Percentiles rank a stretch among this genome's conserved stretches.
phyloP scores from a whole-genome alignment of 108 stramenopile species.

The Aurantiochytrium sp. region DNA sequence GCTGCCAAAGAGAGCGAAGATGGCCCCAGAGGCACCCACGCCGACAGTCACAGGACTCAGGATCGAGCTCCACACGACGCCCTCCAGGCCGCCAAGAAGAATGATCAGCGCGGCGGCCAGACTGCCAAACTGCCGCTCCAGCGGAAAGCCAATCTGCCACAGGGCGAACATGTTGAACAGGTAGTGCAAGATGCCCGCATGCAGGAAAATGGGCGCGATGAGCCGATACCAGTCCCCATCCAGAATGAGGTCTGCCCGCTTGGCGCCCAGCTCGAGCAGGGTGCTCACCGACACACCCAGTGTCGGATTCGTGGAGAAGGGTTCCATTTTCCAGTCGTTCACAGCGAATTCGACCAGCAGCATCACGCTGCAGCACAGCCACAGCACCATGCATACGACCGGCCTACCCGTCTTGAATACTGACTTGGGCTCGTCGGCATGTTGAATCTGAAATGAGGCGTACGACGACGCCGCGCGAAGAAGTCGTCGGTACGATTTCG shows the following conservation, averaged over 20 bases:
- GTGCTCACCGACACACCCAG: slow-evolving; percentile 77
- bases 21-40: slow-evolving; percentile 86
- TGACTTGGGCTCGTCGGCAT: background rate
- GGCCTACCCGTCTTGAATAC: background rate
- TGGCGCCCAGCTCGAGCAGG: slow-evolving; percentile 77
- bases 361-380: background rate
- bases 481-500: background rate
- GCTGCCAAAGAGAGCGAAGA: slow-evolving; percentile 82
- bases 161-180: slow-evolving; percentile 84
- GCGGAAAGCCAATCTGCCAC: slow-evolving; percentile 76
- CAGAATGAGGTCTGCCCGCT: slow-evolving; percentile 72
- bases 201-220: slow-evolving; percentile 83
- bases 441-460: background rate
- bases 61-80: slow-evolving; percentile 77
- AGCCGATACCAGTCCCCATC: slow-evolving; percentile 72
- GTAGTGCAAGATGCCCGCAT: slow-evolving; percentile 87
- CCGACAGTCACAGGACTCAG: slow-evolving; percentile 76
- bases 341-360: background rate
- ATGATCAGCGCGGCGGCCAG: slow-evolving; percentile 64
- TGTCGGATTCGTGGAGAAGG: slow-evolving; percentile 75
- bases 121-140: slow-evolving; percentile 82
- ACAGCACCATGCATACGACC: background rate
- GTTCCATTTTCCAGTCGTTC: slow-evolving; percentile 57
- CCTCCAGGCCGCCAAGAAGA: slow-evolving; percentile 74
- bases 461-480: background rate